Evolutionary conservation across 768 basidiomycete species (phyloP), one percentile per base, ranked within the genome.

Genomic region (Leccinum subtestaceum): DNA sequence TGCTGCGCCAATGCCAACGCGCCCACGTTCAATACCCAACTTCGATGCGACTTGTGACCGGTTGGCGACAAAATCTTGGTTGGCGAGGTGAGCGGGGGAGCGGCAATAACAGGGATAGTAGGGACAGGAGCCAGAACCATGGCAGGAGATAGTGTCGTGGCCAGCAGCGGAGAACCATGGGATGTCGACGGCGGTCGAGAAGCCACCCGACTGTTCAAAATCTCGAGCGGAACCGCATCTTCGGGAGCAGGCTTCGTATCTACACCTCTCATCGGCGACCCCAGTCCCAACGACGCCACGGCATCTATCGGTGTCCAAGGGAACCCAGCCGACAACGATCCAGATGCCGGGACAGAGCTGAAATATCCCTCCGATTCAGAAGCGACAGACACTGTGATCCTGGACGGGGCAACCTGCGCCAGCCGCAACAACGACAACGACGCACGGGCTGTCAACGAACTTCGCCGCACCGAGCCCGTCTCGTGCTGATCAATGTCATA

Each of bases 1-100:
- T 94, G 90, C 55, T 86, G 80, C 1, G 89, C 89, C 36, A 97
- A 71, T 4, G 74, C 74, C 83, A n/a, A n/a, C 2, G 89, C 83
- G 8, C 83, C 78, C 68, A 82, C 77, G 31, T 68, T 25, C 25
- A 25, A 25, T 25, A 25, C 78, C 75, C 90, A 95, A 2, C 89
- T 92, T 8, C 82, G 84, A 67, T 25, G 25, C 25, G 25, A 25
- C 25, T 25, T 25, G 25, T 5, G 25, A 25, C 25, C 25, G 4
- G 5, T 25, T 4, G 5, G 25, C 25, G 25, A 25, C 25, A 25
- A 25, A 25, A 25, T 25, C 25, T 25, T 25, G 25, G 25, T 25
- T 25, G 75, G 59, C 50, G 76, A 67, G 45, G 64, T 58, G 23
- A 74, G 32, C 49, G 67, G 23, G 11, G 46, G 21, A 47, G 40